Evolutionary conservation across 148 eudicot genomes (phyloP).

Genomic region (Cornus controversa): DNA sequence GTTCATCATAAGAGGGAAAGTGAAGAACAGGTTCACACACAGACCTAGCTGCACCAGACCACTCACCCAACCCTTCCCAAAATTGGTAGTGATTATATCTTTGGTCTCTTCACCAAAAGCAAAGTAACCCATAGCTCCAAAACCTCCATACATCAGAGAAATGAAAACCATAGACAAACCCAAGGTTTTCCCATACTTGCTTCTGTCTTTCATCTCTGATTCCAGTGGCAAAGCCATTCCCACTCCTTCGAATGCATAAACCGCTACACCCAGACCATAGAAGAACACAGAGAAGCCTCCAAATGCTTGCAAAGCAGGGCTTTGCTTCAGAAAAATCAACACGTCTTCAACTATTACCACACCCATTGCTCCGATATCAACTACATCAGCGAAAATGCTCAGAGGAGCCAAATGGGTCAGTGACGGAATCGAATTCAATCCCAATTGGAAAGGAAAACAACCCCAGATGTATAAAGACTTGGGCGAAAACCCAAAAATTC

Average conservation of each 20-base stretch:
- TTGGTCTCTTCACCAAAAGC: conserved; percentile 62
- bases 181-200: conserved; percentile 30
- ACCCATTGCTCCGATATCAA: neutral
- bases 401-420: neutral
- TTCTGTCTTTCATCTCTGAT: neutral
- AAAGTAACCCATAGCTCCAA: conserved; percentile 66
- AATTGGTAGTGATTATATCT: conserved; percentile 66
- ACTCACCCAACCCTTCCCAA: conserved; percentile 54
- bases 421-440: conserved; percentile 38
- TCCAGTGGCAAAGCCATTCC: neutral
- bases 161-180: conserved; percentile 55
- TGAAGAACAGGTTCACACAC: conserved; percentile 58
- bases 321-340: neutral
- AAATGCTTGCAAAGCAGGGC: neutral
- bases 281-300: neutral
- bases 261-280: neutral
- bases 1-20: conserved; percentile 75
- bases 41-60: conserved; percentile 57
- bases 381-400: neutral
- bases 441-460: conserved; percentile 54
- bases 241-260: neutral
- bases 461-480: conserved; percentile 44
- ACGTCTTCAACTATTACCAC: neutral
- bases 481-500: conserved; percentile 28
- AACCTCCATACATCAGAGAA: conserved; percentile 46